phyloP scores from a whole-genome alignment of 345 rosid species.

The Hypericum perforatum region DNA sequence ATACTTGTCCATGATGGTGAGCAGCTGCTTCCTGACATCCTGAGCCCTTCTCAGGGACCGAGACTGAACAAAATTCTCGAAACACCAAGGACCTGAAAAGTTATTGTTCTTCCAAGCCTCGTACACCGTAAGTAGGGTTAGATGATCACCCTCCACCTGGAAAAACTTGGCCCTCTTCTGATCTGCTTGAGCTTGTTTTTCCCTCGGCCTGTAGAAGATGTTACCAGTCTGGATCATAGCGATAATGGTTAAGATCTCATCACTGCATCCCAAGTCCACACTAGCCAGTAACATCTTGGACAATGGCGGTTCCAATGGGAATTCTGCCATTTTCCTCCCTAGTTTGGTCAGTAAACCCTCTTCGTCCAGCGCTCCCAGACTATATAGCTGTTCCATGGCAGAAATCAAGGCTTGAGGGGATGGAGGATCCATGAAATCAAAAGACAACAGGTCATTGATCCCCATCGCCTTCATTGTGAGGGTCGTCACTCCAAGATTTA shows the following conservation, averaged over 20 bases:
- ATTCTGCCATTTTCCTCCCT: conserved; percentile 96
- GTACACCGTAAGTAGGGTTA: conserved; percentile 86
- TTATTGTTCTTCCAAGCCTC: conserved; percentile 91
- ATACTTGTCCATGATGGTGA: conserved; percentile 86
- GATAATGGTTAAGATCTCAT: conserved; percentile 81
- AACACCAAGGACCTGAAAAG: conserved; percentile 89
- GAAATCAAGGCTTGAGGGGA: conserved; percentile 73
- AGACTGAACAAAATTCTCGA: conserved; percentile 76
- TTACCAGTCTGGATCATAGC: conserved; percentile 89
- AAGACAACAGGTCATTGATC: conserved; percentile 64
- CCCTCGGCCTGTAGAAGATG: conserved; percentile 85
- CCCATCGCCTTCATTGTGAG: conserved; percentile 93
- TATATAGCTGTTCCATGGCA: conserved; percentile 82
- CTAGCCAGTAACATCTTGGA: conserved; percentile 92
- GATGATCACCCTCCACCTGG: conserved; percentile 85
- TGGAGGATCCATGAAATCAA: conserved; percentile 74
- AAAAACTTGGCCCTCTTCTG: conserved; percentile 86
- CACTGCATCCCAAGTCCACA: conserved; percentile 92
- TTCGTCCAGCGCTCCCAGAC: conserved; percentile 82
- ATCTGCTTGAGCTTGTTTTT: conserved; percentile 93
- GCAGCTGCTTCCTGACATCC: conserved; percentile 83
- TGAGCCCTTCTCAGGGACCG: conserved; percentile 74
- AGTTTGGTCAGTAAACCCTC: conserved; percentile 83
- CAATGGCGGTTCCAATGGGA: conserved; percentile 85
- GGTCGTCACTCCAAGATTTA: conserved; percentile 58